Evolutionary conservation across 2,329 filamentous ascomycete species (phyloP).

Genomic region (Boeremia lycopersici): DNA sequence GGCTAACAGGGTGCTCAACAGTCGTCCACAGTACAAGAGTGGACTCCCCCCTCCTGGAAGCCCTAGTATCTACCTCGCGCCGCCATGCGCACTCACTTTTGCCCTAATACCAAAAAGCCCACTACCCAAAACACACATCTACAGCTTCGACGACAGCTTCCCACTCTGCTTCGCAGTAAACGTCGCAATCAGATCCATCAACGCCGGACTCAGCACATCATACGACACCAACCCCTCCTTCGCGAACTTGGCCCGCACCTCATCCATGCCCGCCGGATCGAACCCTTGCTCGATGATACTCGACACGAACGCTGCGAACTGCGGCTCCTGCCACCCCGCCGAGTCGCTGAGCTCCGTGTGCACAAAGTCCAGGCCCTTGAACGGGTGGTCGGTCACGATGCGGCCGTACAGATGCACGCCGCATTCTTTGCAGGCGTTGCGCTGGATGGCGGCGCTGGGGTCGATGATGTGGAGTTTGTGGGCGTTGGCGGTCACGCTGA

Average conservation of each 20-base stretch:
- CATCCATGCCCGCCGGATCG: constrained; percentile 60
- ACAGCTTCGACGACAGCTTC: constrained; percentile 32
- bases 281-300: constrained; percentile 73
- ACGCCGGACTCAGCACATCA: constrained; percentile 64
- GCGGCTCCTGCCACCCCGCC: constrained; percentile 73
- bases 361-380: constrained; percentile 73
- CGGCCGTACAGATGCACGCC: constrained; percentile 69
- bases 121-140: not conserved
- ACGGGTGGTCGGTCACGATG: constrained; percentile 68
- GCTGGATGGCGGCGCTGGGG: constrained; percentile 61
- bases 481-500: constrained; percentile 63
- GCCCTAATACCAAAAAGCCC: too few relatives aligned
- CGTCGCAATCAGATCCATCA: constrained; percentile 64
- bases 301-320: constrained; percentile 72
- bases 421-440: constrained; percentile 54
- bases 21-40: not conserved
- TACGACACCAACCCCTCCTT: constrained; percentile 65
- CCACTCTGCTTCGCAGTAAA: constrained; percentile 59
- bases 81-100: too few relatives aligned
- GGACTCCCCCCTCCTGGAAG: not conserved
- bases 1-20: constrained; percentile 16
- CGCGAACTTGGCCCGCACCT: constrained; percentile 61
- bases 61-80: not conserved
- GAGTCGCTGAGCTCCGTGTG: constrained; percentile 66
- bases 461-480: constrained; percentile 62